These are phyloP conservation scores for Aspergillus quadrilineatus DNA, from an alignment of 2,329 filamentous ascomycete genomes.

Conservation along the genomic window DNA sequence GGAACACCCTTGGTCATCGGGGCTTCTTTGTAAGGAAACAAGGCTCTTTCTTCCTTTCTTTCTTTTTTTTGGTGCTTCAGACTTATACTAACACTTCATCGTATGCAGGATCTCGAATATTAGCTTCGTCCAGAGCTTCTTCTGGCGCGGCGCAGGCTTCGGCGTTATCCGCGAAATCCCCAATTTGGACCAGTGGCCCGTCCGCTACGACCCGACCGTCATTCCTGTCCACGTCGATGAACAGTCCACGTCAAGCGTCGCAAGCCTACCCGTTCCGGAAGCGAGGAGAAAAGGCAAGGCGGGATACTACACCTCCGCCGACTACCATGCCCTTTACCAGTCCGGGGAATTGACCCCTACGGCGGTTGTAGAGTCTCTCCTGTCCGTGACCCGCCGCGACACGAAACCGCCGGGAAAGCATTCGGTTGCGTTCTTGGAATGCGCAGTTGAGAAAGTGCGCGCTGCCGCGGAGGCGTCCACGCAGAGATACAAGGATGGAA, in stretches of 20 bases:
- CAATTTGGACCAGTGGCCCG: constrained; percentile 54
- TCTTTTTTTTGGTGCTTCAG: neutral
- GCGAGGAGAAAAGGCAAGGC: constrained; percentile 34
- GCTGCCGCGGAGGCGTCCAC: constrained; percentile 72
- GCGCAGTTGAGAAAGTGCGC: constrained; percentile 61
- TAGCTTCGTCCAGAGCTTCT: constrained; percentile 59
- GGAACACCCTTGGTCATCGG: constrained; percentile 64
- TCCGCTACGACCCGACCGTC: constrained; percentile 59
- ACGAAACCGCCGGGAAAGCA: constrained; percentile 58
- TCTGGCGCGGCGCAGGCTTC: constrained; percentile 74
- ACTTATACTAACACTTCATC: neutral
- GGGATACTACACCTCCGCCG: constrained; percentile 67
- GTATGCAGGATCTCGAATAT: constrained; percentile 56
- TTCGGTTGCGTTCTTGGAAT: constrained; percentile 70
- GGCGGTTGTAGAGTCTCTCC: constrained; percentile 67
- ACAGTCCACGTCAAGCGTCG: constrained; percentile 12
- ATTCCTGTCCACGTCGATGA: constrained; percentile 41
- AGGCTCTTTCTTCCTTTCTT: constrained; percentile 5
- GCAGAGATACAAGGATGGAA: constrained; percentile 66
- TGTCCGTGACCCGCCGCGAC: constrained; percentile 68
- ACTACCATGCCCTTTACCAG: constrained; percentile 75
- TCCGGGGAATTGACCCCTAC: constrained; percentile 69
- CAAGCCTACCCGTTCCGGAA: constrained; percentile 29
- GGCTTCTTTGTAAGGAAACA: constrained; percentile 54
- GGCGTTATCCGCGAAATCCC: constrained; percentile 55